phyloP scores from a whole-genome alignment of 2,329 filamentous ascomycete genomes.

The Chaetomiaceae sp. region DNA sequence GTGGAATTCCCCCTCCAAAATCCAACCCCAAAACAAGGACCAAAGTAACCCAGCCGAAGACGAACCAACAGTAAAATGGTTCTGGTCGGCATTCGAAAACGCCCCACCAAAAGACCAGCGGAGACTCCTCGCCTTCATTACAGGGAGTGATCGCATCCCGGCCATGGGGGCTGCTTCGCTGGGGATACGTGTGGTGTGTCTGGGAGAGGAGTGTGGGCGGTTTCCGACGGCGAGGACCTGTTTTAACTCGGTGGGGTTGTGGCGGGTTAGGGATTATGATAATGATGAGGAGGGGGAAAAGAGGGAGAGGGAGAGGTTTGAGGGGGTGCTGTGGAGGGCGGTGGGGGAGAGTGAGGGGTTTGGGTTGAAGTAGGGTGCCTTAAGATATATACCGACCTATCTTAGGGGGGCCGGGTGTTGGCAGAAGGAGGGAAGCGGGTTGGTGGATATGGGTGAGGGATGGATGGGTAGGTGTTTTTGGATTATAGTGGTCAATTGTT shows the following conservation, averaged over 20 bases:
- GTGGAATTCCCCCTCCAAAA: conserved; percentile 36
- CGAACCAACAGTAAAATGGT: conserved; percentile 73
- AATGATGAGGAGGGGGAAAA: neutral
- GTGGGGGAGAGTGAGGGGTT: conserved; percentile 91
- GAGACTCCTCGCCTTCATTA: conserved; percentile 79
- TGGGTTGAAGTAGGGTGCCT: conserved; percentile 77
- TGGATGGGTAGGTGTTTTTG: too few relatives aligned
- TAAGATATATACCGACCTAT: neutral
- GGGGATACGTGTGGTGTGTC: conserved; percentile 68
- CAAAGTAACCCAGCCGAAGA: too few relatives aligned
- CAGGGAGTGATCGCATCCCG: conserved; percentile 84
- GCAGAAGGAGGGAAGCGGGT: neutral
- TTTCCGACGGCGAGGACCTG: conserved; percentile 87
- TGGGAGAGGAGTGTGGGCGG: conserved; percentile 68
- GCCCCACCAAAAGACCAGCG: conserved; percentile 66
- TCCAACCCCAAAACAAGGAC: neutral
- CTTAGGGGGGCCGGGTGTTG: neutral
- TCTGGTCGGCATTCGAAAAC: conserved; percentile 76
- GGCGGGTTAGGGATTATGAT: neutral
- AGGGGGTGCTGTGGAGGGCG: conserved; percentile 64
- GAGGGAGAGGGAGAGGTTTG: conserved; percentile 3
- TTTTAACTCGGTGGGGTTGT: conserved; percentile 66
- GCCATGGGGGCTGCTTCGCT: conserved; percentile 80
- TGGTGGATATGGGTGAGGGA: neutral
- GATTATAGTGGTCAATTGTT: too few relatives aligned